A percentile compares a stretch with the other conserved stretches of the same genome.
Evolutionary conservation across 2,329 filamentous ascomycete species (phyloP).

Genomic region (Clarireedia monteithiana): DNA sequence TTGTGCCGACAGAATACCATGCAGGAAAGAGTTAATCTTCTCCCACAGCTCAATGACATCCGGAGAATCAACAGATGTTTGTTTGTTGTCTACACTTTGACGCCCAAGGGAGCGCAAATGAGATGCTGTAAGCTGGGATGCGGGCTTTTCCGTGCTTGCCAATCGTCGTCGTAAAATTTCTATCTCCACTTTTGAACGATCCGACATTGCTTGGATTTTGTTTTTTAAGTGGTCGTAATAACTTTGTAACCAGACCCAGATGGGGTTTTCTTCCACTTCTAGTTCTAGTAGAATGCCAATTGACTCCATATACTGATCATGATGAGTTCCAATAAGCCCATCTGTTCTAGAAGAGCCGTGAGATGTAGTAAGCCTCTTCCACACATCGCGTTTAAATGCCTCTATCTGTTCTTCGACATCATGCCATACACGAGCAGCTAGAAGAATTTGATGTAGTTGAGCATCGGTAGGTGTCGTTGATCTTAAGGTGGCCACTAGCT

Average conservation of each 20-base stretch:
- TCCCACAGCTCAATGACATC: conserved; percentile 91
- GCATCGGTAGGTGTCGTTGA: conserved; percentile 60
- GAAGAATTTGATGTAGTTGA: conserved; percentile 77
- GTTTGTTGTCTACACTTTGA: conserved; percentile 54
- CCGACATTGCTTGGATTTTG: conserved; percentile 71
- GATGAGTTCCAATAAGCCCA: conserved; percentile 34
- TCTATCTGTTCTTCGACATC: conserved; percentile 86
- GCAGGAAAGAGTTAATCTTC: conserved; percentile 69
- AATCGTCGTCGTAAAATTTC: conserved; percentile 81
- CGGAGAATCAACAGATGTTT: conserved; percentile 63
- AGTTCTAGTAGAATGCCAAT: conserved; percentile 86
- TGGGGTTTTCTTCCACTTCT: conserved; percentile 90
- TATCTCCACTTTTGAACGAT: conserved; percentile 85
- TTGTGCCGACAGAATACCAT: conserved; percentile 63
- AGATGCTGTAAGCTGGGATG: conserved; percentile 58
- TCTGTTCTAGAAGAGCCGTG: conserved; percentile 40
- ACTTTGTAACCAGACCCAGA: conserved; percentile 91
- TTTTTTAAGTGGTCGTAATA: conserved; percentile 83
- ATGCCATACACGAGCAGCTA: conserved; percentile 90
- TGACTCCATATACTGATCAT: conserved; percentile 84
- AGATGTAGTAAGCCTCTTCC: conserved; percentile 68
- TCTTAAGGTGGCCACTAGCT: conserved; percentile 51
- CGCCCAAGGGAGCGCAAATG: conserved; percentile 69
- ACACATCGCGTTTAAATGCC: conserved; percentile 79
- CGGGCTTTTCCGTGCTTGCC: conserved; percentile 65